Evolutionary conservation across 2,329 filamentous ascomycete genomes (phyloP).

Genomic region (Cladosporium sp.): DNA sequence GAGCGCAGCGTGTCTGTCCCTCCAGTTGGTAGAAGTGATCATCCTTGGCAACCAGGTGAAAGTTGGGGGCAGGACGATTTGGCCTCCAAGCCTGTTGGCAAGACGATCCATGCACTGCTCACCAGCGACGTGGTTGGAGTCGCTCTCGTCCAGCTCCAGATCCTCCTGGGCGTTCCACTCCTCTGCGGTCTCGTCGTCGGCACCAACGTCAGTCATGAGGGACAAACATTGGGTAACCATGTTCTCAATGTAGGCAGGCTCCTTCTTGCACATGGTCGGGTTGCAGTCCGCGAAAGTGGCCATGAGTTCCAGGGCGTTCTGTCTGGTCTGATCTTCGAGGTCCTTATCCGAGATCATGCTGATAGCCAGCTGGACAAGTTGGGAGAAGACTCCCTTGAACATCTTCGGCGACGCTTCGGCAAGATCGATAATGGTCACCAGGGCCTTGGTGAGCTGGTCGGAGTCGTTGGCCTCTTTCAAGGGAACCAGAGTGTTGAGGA

Average conservation of each 20-base stretch:
- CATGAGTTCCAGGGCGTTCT: conserved; percentile 96
- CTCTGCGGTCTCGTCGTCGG: conserved; percentile 89
- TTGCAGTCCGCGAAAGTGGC: conserved; percentile 96
- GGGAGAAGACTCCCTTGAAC: conserved; percentile 94
- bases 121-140: conserved; percentile 94
- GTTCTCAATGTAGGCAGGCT: conserved; percentile 84
- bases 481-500: conserved; percentile 91
- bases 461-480: conserved; percentile 90
- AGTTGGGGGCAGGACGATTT: conserved; percentile 86
- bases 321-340: conserved; percentile 81
- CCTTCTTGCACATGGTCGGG: conserved; percentile 92
- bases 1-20: conserved; percentile 90
- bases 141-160: conserved; percentile 92
- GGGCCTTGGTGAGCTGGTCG: conserved; percentile 85
- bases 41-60: conserved; percentile 97
- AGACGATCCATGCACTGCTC: conserved; percentile 98
- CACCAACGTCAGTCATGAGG: conserved; percentile 94
- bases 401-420: conserved; percentile 95
- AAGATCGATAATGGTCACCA: conserved; percentile 89
- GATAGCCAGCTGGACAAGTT: conserved; percentile 88
- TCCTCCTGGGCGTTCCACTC: conserved; percentile 95
- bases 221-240: conserved; percentile 99
- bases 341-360: conserved; percentile 96
- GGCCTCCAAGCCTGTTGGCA: conserved; percentile 95
- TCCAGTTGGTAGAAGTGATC: conserved; percentile 94